Evolutionary conservation across 2,329 filamentous ascomycete species (phyloP).

Genomic region (Diaporthe humulicola): DNA sequence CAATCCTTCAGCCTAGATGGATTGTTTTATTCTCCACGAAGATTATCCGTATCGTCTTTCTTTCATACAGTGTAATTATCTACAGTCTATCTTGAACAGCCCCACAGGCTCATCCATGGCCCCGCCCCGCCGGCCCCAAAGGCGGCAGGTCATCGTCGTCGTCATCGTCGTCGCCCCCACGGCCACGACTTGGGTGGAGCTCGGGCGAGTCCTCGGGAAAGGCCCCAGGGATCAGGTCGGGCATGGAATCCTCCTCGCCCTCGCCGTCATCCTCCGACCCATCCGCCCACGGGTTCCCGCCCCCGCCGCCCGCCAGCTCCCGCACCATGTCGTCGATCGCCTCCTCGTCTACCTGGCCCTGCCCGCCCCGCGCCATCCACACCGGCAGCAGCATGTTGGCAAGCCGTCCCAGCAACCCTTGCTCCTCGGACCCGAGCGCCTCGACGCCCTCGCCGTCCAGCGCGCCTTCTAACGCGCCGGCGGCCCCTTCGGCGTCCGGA

Average conservation of each 20-base stretch:
- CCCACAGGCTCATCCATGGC: neutral
- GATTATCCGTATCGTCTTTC: neutral
- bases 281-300: conserved; percentile 12
- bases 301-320: neutral
- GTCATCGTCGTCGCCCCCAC: neutral
- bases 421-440: neutral
- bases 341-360: conserved; percentile 2
- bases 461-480: neutral
- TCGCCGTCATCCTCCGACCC: neutral
- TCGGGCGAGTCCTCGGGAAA: conserved; percentile 2
- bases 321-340: neutral
- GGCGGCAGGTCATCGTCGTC: conserved; percentile 14
- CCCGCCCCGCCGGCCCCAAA: neutral
- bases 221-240: neutral
- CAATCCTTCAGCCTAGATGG: neutral
- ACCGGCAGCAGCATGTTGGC: conserved; percentile 29
- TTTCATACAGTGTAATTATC: neutral
- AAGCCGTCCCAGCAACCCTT: conserved; percentile 22
- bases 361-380: conserved; percentile 18
- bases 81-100: no score
- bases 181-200: neutral
- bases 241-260: neutral
- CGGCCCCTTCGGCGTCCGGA: neutral
- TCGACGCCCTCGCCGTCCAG: neutral
- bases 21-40: neutral